Percentiles rank a stretch among this genome's conserved stretches.
These are phyloP conservation scores for Leccinum aurantiacum DNA, from an alignment of 768 basidiomycete genomes.

Conservation along the genomic window DNA sequence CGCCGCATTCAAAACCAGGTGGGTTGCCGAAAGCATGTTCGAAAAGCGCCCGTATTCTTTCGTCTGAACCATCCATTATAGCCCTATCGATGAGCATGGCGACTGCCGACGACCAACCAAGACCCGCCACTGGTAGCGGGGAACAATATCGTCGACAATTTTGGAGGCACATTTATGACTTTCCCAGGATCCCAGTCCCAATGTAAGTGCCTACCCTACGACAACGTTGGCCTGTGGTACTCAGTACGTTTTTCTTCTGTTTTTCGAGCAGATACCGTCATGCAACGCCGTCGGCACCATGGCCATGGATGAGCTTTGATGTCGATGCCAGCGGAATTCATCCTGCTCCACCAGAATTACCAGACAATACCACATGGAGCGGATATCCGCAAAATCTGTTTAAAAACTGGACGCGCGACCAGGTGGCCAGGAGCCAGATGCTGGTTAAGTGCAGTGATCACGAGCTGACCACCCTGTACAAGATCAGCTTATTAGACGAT, in stretches of 20 bases:
- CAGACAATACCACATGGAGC: constrained; percentile 25
- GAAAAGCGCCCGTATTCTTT: not conserved
- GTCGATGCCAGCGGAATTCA: constrained; percentile 10
- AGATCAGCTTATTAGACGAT: constrained; percentile 14
- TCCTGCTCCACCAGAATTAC: not conserved
- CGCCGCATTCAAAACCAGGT: not conserved
- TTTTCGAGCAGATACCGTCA: constrained; percentile 29
- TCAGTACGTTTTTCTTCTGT: not conserved
- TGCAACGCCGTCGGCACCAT: constrained; percentile 39
- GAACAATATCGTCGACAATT: not conserved
- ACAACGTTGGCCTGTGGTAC: not conserved
- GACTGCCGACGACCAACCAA: not conserved
- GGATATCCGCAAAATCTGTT: constrained; percentile 52
- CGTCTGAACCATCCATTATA: not conserved
- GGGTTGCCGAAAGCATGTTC: not conserved
- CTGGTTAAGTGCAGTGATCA: constrained; percentile 18
- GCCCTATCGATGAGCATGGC: constrained; percentile 9
- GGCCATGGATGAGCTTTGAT: constrained; percentile 40
- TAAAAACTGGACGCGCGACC: constrained; percentile 52
- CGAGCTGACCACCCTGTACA: constrained; percentile 22
- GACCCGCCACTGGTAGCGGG: not conserved
- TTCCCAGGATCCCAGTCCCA: constrained; percentile 21
- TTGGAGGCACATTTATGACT: not conserved
- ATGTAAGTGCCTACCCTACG: constrained; percentile 15
- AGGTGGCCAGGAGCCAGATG: constrained; percentile 40